These are phyloP conservation scores for Closterium sp. DNA, from an alignment of 139 green algal species.

Conservation along the genomic window DNA sequence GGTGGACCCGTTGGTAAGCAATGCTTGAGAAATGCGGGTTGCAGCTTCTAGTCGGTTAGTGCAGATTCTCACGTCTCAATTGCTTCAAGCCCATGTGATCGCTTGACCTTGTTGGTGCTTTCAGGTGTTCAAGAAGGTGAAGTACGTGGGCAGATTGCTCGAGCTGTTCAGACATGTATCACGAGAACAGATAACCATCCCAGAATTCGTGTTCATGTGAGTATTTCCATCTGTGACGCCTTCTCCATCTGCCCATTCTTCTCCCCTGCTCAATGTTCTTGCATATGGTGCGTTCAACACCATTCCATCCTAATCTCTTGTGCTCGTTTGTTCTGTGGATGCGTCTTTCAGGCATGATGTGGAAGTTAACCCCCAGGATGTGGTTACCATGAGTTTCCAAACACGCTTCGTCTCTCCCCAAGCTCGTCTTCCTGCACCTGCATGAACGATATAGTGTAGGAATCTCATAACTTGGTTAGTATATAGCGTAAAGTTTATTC, in stretches of 20 bases:
- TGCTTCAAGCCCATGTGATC: no score
- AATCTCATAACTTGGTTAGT: no score
- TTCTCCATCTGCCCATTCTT: no score
- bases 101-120: no score
- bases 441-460: no score
- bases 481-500: no score
- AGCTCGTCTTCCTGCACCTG: neutral
- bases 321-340: neutral
- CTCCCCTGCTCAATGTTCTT: neutral
- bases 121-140: constrained; percentile 48
- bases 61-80: no score
- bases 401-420: neutral
- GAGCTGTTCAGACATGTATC: constrained; percentile 42
- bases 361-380: neutral
- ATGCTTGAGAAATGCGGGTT: neutral
- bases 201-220: constrained; percentile 50
- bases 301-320: neutral
- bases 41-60: no score
- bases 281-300: neutral
- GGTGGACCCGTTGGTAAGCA: neutral
- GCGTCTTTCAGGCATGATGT: neutral
- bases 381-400: neutral
- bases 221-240: no score
- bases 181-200: constrained; percentile 38
- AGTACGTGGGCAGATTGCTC: constrained; percentile 35